Evolutionary conservation across 306 rosid genomes (phyloP), one percentile per base, ranked within the genome.

Genomic region (Calophaca sinica): DNA sequence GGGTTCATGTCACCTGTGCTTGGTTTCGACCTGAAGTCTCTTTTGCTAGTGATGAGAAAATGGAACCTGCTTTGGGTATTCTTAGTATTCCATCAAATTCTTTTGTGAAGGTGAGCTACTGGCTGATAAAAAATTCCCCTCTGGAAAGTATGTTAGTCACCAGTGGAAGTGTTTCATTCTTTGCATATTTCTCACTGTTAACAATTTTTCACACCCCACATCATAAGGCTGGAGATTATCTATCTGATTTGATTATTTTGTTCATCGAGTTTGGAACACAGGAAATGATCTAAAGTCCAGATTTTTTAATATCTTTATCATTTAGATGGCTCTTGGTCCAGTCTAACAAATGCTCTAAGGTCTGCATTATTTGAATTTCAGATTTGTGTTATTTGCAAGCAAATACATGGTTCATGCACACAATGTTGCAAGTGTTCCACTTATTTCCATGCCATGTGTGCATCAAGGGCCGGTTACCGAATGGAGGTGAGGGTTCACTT

Each of bases 401-500:
- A 96, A 90, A 89, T 96, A 58, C 99, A 96, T 61, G 99, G 99
- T 67, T 96, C 99, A 0, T 96, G 99, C 84, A 96, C 94, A 45
- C 99, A 96, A 81, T 96, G 99, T 80, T 89, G 98, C 96, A 96
- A 87, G 78, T 96, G 99, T 60, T 96, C 99, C 44, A 96, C 99
- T 83, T 96, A 96, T 91, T 96, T 89, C 84, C 99, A 96, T 84
- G 98, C 99, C 73, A 96, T 92, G 98, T 96, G 99, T 84, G 99
- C 99, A 63, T 96, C 99, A 78, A 88, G 99, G 72, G 98, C 99
- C 29, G 99, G 99, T 75, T 96, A 92, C 80, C 93, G 97, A 33
- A 96, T 96, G 99, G 99, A 96, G 97, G 99, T 92, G 76, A 82
- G 91, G 49, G 26, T 61, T 74, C 61, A 51, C 64, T 53, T 13